Percentiles rank a stretch among this genome's conserved stretches.
Evolutionary conservation across 2,329 filamentous ascomycete species (phyloP).

Genomic region (Camptophora hylomeconis): DNA sequence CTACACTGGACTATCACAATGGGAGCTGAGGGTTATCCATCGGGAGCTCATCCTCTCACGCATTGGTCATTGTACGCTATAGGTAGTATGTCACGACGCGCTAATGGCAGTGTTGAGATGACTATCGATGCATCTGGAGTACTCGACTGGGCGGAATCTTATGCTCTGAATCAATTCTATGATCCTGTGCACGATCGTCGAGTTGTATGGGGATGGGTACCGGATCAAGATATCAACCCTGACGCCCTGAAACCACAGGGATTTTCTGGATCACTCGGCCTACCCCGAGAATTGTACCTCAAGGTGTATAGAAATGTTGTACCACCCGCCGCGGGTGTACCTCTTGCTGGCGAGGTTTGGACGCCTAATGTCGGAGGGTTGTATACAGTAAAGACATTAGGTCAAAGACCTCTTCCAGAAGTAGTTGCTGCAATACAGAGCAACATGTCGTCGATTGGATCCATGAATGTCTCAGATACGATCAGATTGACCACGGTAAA

Average conservation of each 20-base stretch:
- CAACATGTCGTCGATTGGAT: no score
- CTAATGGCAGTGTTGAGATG: slow-evolving; percentile 4
- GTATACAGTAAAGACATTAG: slow-evolving; percentile 31
- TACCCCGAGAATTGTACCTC: slow-evolving; percentile 33
- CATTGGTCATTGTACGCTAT: background rate
- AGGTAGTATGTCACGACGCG: slow-evolving; percentile 1
- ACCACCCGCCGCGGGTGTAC: no score
- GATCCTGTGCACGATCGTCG: slow-evolving; percentile 5
- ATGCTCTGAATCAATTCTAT: slow-evolving; percentile 5
- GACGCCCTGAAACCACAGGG: slow-evolving; percentile 4
- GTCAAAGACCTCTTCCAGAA: slow-evolving; percentile 20
- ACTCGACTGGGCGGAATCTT: slow-evolving; percentile 3
- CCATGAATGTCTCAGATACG: background rate
- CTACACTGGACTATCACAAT: no score
- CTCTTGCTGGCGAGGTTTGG: slow-evolving; percentile 10
- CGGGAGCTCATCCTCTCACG: slow-evolving; percentile 16
- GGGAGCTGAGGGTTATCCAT: no score
- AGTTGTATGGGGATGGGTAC: slow-evolving; percentile 4
- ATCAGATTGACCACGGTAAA: background rate
- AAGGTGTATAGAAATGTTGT: no score
- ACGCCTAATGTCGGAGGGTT: slow-evolving; percentile 13
- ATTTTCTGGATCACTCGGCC: slow-evolving; percentile 27
- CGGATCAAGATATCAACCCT: slow-evolving; percentile 2
- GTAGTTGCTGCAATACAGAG: slow-evolving; percentile 4
- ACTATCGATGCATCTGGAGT: slow-evolving; percentile 2